A percentile compares a stretch with the other conserved stretches of the same genome.
Evolutionary conservation across 345 rosid species (phyloP).

Genomic region (Eucalyptus regnans): DNA sequence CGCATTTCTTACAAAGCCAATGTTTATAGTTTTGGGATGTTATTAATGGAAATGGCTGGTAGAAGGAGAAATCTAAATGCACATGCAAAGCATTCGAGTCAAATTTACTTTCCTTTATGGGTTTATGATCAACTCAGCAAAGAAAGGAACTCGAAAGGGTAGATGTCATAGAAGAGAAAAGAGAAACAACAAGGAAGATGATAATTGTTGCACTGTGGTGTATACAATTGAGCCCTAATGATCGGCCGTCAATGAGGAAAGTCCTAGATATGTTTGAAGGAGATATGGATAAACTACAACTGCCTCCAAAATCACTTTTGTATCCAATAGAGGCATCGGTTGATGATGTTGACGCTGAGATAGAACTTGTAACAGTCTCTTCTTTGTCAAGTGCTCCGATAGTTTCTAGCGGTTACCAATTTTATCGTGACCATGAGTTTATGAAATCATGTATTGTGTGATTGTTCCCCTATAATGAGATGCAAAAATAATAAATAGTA

Average conservation of each 20-base stretch:
- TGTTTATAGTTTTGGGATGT: too few species aligned
- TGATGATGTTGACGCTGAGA: neutral
- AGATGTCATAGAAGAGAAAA: neutral
- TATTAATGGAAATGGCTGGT: too few species aligned
- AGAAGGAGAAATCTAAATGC: too few species aligned
- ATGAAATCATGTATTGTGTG: too few species aligned
- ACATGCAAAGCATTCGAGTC: too few species aligned
- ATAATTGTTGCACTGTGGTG: neutral
- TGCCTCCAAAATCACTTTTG: neutral
- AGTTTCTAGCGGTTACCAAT: neutral
- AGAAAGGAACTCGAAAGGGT: too few species aligned
- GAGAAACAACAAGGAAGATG: neutral
- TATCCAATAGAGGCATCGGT: too few species aligned
- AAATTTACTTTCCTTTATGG: too few species aligned
- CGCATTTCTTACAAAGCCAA: too few species aligned
- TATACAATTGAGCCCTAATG: neutral
- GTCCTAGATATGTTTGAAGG: neutral
- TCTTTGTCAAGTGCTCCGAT: neutral
- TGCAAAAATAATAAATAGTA: too few species aligned
- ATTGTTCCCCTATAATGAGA: too few species aligned
- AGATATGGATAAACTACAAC: neutral
- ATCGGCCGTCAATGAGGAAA: neutral
- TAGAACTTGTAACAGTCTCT: neutral
- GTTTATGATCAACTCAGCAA: too few species aligned
- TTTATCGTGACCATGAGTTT: neutral